These are phyloP conservation scores for Fraxinus albicans DNA, from an alignment of 305 asterid genomes.

Conservation along the genomic window DNA sequence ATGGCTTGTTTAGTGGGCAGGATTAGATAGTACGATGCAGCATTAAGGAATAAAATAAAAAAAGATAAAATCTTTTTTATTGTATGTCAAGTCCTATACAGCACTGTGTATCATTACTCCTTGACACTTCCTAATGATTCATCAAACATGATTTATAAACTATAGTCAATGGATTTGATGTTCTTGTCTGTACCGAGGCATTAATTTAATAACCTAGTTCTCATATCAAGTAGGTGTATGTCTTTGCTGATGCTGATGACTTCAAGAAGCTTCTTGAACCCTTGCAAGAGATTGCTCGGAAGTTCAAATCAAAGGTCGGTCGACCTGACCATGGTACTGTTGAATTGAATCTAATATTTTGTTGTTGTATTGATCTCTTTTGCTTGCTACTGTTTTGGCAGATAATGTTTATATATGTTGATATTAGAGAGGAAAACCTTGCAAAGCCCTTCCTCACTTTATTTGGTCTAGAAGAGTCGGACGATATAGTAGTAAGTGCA, in stretches of 20 bases:
- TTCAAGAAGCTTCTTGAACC: slow-evolving; percentile 60
- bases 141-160: neutral
- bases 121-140: neutral
- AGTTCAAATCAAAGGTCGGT: slow-evolving; percentile 77
- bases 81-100: neutral
- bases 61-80: too few species aligned
- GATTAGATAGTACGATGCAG: neutral
- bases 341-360: slow-evolving; percentile 15
- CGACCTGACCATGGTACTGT: slow-evolving; percentile 11
- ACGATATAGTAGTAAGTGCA: slow-evolving; percentile 59
- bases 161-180: neutral
- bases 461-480: slow-evolving; percentile 84
- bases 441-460: slow-evolving; percentile 89
- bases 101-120: neutral
- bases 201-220: slow-evolving; percentile 13
- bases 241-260: slow-evolving; percentile 70
- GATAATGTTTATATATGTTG: slow-evolving; percentile 74
- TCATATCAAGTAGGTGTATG: slow-evolving; percentile 58
- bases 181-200: neutral
- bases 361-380: slow-evolving; percentile 3
- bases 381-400: slow-evolving; percentile 35
- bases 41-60: too few species aligned
- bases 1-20: neutral
- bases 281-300: slow-evolving; percentile 63
- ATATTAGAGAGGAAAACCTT: slow-evolving; percentile 74